These are phyloP conservation scores for Tuber umbilicatum DNA, from an alignment of 495 filamentous ascomycete genomes.

Conservation along the genomic window DNA sequence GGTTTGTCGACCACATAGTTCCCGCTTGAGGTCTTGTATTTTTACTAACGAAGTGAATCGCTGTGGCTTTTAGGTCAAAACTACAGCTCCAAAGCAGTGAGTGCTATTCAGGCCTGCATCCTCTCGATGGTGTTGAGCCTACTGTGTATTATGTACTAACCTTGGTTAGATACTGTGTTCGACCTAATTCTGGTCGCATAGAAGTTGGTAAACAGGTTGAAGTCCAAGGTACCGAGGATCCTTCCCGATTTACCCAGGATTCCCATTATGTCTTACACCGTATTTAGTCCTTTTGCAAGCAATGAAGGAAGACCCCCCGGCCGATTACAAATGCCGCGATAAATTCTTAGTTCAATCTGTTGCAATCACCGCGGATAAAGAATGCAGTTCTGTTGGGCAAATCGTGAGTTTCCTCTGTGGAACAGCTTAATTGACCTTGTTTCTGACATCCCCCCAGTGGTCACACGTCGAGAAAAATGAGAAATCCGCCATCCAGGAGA, in stretches of 20 bases:
- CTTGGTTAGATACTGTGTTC: slow-evolving; percentile 78
- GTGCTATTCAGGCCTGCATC: slow-evolving; percentile 37
- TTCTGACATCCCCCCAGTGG: slow-evolving; percentile 52
- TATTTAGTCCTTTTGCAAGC: slow-evolving; percentile 80
- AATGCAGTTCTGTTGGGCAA: slow-evolving; percentile 66
- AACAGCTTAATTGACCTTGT: slow-evolving; percentile 31
- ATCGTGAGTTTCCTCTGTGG: slow-evolving; percentile 56
- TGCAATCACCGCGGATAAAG: slow-evolving; percentile 71
- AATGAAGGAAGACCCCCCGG: slow-evolving; percentile 88
- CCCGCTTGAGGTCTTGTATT: slow-evolving; percentile 34
- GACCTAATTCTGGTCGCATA: slow-evolving; percentile 93
- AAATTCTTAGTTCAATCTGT: slow-evolving; percentile 98
- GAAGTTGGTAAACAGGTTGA: slow-evolving; percentile 80
- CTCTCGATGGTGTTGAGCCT: not conserved
- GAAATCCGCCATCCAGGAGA: slow-evolving; percentile 74
- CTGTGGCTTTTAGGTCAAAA: slow-evolving; percentile 72
- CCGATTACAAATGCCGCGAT: slow-evolving; percentile 83
- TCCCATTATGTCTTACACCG: slow-evolving; percentile 7
- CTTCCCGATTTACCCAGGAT: slow-evolving; percentile 39
- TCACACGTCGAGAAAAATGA: slow-evolving; percentile 65
- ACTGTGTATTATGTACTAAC: slow-evolving; percentile 1
- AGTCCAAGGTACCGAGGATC: slow-evolving; percentile 64
- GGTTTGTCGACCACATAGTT: slow-evolving; percentile 50
- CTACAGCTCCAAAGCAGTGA: slow-evolving; percentile 97
- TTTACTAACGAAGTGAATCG: slow-evolving; percentile 12